These are phyloP conservation scores for Acanthamoeba polyphaga DNA, from an alignment of 208 protist species.

Conservation along the genomic window DNA sequence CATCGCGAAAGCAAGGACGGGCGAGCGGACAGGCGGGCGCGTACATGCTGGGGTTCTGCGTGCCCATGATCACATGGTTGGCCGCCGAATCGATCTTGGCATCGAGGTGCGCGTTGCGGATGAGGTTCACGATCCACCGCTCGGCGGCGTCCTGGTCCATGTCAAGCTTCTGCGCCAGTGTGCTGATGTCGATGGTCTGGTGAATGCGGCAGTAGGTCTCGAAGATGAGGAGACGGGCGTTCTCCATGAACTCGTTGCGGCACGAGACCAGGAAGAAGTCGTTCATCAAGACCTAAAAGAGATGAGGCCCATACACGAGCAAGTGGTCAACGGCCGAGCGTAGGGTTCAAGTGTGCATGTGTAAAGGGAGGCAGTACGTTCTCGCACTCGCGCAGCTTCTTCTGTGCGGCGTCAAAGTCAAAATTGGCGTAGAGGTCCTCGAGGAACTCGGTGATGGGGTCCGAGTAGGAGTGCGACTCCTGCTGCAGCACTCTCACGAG, in stretches of 20 bases:
- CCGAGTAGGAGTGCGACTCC: slow-evolving; percentile 86
- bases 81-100: slow-evolving; percentile 90
- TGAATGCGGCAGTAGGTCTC: slow-evolving; percentile 92
- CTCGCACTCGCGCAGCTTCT: slow-evolving; percentile 86
- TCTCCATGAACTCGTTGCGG: slow-evolving; percentile 88
- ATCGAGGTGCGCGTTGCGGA: slow-evolving; percentile 87
- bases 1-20: background rate
- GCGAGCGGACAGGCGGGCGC: background rate
- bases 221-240: slow-evolving; percentile 90
- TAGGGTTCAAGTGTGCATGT: background rate
- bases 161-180: slow-evolving; percentile 89
- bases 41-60: slow-evolving; percentile 83
- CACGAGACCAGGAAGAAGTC: slow-evolving; percentile 89
- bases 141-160: slow-evolving; percentile 88
- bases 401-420: slow-evolving; percentile 90
- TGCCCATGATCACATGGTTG: slow-evolving; percentile 89
- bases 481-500: slow-evolving; percentile 89
- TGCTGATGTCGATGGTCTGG: slow-evolving; percentile 88
- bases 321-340: background rate
- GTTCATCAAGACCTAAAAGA: slow-evolving; percentile 83
- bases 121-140: slow-evolving; percentile 92
- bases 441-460: slow-evolving; percentile 90
- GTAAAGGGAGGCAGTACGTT: slow-evolving; percentile 29
- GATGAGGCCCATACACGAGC: background rate
- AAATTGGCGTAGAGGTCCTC: slow-evolving; percentile 88